Conservation (phyloP, 1,284 basidiomycete genomes). For the Crepidotus sp. region DNA sequence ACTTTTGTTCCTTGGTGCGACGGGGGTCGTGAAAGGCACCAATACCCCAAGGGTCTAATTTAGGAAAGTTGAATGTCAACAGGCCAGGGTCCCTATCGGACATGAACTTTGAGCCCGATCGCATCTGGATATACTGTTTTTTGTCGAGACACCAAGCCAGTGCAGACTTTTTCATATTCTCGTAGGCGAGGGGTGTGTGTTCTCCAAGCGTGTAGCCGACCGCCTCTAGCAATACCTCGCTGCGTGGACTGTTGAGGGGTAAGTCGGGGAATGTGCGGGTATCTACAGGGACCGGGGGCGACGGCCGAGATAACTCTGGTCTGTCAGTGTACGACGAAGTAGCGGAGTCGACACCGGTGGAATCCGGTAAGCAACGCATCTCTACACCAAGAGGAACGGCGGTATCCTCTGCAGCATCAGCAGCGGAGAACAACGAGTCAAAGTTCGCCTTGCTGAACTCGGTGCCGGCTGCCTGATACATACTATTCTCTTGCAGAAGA, state of each 20-base stretch:
- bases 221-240: not conserved
- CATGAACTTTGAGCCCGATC: not conserved
- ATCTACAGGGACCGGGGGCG: too few relatives aligned
- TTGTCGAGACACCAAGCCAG: not conserved
- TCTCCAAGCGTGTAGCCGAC: constrained; percentile 2
- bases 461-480: not conserved
- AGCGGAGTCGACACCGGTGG: not conserved
- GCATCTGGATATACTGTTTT: not conserved
- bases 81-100: not conserved
- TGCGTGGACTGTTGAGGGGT: too few relatives aligned
- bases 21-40: not conserved
- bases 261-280: too few relatives aligned
- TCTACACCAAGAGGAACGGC: not conserved
- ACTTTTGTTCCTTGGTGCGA: not conserved
- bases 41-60: too few relatives aligned
- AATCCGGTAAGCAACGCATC: not conserved
- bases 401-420: not conserved
- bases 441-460: not conserved
- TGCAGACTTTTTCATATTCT: not conserved
- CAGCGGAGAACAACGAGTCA: not conserved
- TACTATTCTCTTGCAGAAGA: not conserved
- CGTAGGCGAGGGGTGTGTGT: not conserved
- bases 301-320: too few relatives aligned
- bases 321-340: too few relatives aligned
- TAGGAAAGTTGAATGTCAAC: constrained; percentile 1